Percentiles rank a stretch among this genome's conserved stretches.
phyloP scores from a whole-genome alignment of 352 stramenopile species.

The Pythium periplocum region DNA sequence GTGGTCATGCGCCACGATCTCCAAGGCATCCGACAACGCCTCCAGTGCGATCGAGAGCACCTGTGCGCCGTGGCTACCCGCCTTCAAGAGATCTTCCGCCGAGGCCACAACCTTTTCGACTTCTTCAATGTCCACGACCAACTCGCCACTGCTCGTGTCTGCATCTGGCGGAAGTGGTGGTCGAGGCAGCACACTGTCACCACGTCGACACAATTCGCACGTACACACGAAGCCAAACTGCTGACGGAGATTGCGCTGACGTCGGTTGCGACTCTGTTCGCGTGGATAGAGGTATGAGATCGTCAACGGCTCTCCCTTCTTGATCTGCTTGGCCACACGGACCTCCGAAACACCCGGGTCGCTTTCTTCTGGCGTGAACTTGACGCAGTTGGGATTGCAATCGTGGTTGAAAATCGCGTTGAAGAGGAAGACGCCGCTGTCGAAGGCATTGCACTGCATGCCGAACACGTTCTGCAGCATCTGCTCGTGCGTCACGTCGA shows the following conservation, averaged over 20 bases:
- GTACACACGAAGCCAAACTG: slow-evolving; percentile 90
- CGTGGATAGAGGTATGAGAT: slow-evolving; percentile 92
- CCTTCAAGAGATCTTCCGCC: slow-evolving; percentile 62
- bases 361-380: slow-evolving; percentile 76
- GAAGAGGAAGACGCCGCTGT: slow-evolving; percentile 91
- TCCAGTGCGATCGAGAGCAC: slow-evolving; percentile 72
- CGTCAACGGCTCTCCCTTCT: slow-evolving; percentile 86
- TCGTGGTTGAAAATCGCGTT: slow-evolving; percentile 95
- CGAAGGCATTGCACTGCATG: slow-evolving; percentile 93
- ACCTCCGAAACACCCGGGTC: slow-evolving; percentile 84
- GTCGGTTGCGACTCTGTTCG: slow-evolving; percentile 79
- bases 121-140: slow-evolving; percentile 31
- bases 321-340: slow-evolving; percentile 78
- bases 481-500: slow-evolving; percentile 51
- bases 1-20: slow-evolving; percentile 82
- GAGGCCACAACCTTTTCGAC: slow-evolving; percentile 59
- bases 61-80: slow-evolving; percentile 30
- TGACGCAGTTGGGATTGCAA: slow-evolving; percentile 93
- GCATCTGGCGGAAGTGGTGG: slow-evolving; percentile 16
- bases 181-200: slow-evolving; percentile 56
- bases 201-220: slow-evolving; percentile 60
- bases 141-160: slow-evolving; percentile 9
- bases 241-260: slow-evolving; percentile 78
- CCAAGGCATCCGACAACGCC: slow-evolving; percentile 72
- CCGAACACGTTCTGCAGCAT: slow-evolving; percentile 87